Percentiles rank a stretch among this genome's conserved stretches.
phyloP scores from a whole-genome alignment of 2,329 filamentous ascomycete species.

The Tolypocladium cylindrosporum region DNA sequence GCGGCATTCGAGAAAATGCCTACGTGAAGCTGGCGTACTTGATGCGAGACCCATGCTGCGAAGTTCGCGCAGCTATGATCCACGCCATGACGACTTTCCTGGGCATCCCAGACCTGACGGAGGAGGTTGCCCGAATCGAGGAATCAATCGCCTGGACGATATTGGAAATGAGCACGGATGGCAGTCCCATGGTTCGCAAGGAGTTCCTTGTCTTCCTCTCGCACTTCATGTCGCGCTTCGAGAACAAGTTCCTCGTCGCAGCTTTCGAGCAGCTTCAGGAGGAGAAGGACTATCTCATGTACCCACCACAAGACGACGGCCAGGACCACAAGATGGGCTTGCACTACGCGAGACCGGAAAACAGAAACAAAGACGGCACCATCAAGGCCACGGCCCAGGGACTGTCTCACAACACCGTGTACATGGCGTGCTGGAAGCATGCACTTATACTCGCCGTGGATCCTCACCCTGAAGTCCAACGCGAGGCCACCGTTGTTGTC shows the following conservation, averaged over 20 bases:
- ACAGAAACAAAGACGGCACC: slow-evolving; percentile 45
- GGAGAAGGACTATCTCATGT: slow-evolving; percentile 60
- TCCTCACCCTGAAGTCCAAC: slow-evolving; percentile 85
- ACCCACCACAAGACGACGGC: slow-evolving; percentile 44
- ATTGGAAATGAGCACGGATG: slow-evolving; percentile 85
- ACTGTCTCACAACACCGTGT: slow-evolving; percentile 78
- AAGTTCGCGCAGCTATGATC: slow-evolving; percentile 87
- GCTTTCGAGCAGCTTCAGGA: slow-evolving; percentile 86
- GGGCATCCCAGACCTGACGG: slow-evolving; percentile 83
- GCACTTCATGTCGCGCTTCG: slow-evolving; percentile 79
- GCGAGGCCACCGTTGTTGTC: slow-evolving; percentile 73
- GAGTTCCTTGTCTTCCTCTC: slow-evolving; percentile 92
- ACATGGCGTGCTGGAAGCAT: slow-evolving; percentile 90
- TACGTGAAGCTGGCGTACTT: slow-evolving; percentile 72
- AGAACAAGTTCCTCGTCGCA: slow-evolving; percentile 83
- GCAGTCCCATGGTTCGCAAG: slow-evolving; percentile 86
- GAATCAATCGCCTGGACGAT: slow-evolving; percentile 84
- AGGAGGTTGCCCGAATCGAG: slow-evolving; percentile 84
- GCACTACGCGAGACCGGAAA: slow-evolving; percentile 47
- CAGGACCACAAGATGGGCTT: slow-evolving; percentile 52
- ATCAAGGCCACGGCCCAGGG: slow-evolving; percentile 48
- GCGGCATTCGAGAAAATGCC: slow-evolving; percentile 81
- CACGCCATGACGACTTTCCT: slow-evolving; percentile 91
- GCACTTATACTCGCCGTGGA: slow-evolving; percentile 84
- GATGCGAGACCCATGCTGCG: slow-evolving; percentile 76